phyloP scores from a whole-genome alignment of 345 rosid genomes.

The Eucalyptus rudis region DNA sequence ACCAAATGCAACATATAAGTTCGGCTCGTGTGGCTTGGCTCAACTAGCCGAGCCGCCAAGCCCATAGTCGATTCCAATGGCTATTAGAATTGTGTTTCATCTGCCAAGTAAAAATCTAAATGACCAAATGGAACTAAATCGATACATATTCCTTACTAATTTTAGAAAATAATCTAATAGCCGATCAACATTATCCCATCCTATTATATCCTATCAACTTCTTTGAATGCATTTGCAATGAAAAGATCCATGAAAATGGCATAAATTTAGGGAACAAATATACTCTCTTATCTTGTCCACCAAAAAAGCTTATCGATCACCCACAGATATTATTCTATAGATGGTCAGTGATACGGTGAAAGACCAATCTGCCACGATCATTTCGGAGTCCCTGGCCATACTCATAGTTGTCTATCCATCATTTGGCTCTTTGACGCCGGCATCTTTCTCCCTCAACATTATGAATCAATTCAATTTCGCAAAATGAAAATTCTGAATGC shows the following conservation, averaged over 20 bases:
- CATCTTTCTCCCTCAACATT: not conserved
- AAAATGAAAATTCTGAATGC: not conserved
- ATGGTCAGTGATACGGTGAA: not conserved
- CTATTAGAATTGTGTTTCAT: not conserved
- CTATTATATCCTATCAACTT: not conserved
- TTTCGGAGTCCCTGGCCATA: not conserved
- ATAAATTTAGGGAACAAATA: not conserved
- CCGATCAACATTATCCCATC: not conserved
- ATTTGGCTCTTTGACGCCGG: not conserved
- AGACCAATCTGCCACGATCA: not conserved
- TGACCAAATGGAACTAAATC: not conserved
- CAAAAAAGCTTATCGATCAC: not conserved
- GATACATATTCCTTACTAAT: not conserved
- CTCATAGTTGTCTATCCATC: not conserved
- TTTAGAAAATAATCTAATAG: not conserved
- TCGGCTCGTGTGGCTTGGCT: not conserved
- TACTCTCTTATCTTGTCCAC: not conserved
- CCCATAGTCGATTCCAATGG: not conserved
- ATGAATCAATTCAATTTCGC: not conserved
- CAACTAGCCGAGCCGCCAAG: not conserved
- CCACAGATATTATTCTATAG: not conserved
- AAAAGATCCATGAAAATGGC: not conserved
- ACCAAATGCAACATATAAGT: not conserved
- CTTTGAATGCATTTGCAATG: not conserved
- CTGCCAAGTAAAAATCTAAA: not conserved